Conservation (phyloP, 176 grass and related monocot genomes). For the Lolium perenne region DNA sequence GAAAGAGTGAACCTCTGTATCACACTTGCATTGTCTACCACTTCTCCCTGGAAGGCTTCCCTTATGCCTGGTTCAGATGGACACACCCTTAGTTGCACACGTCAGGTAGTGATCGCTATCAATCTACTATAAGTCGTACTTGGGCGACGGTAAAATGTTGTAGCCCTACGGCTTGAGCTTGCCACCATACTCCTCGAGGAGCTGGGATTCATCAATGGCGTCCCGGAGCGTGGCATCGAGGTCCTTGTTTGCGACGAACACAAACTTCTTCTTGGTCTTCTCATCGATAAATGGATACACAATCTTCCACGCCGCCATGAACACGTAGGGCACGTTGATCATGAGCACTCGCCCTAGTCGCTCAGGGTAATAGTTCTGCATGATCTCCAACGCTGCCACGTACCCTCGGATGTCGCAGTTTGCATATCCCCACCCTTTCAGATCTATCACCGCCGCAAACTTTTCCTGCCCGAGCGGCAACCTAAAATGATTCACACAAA, state of each 20-base stretch:
- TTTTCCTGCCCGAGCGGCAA: conserved; percentile 62
- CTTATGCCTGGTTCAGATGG: neutral
- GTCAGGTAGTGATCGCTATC: neutral
- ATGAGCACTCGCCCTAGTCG: conserved; percentile 59
- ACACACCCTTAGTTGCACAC: neutral
- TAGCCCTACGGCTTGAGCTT: conserved; percentile 47
- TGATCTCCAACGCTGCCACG: conserved; percentile 70
- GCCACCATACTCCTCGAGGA: conserved; percentile 67
- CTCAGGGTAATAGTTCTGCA: conserved; percentile 89
- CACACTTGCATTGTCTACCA: too few relatives aligned
- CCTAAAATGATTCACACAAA: conserved; percentile 24
- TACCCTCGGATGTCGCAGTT: conserved; percentile 77
- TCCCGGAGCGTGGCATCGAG: conserved; percentile 51
- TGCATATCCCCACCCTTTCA: conserved; percentile 72
- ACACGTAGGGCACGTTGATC: conserved; percentile 69
- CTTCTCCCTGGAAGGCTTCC: neutral
- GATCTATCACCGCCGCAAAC: conserved; percentile 63
- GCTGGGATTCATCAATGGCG: conserved; percentile 65
- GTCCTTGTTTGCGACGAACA: conserved; percentile 76
- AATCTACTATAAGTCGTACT: neutral
- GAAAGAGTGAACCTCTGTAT: neutral
- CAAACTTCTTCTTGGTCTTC: conserved; percentile 86
- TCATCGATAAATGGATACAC: conserved; percentile 88
- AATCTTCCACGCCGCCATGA: conserved; percentile 92
- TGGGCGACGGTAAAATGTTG: neutral